A percentile compares a stretch with the other conserved stretches of the same genome.
phyloP scores from a whole-genome alignment of 805 yeast genomes.

The Diddensiella transvaalensis region DNA sequence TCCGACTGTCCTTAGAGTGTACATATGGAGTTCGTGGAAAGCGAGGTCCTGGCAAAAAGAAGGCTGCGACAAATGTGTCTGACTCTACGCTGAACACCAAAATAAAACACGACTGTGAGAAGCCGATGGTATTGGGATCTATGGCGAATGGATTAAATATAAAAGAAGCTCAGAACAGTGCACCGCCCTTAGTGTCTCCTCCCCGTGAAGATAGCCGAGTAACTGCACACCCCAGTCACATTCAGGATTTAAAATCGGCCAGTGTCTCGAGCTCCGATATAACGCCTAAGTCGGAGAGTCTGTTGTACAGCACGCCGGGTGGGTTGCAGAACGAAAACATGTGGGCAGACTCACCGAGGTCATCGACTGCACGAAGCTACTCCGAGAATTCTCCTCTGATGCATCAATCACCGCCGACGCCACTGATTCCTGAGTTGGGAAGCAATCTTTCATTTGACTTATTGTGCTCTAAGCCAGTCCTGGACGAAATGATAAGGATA shows the following conservation, averaged over 20 bases:
- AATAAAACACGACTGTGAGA: too few relatives aligned
- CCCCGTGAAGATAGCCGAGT: not conserved
- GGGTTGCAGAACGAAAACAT: not conserved
- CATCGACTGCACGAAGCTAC: not conserved
- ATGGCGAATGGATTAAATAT: not conserved
- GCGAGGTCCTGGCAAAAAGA: slow-evolving; percentile 5
- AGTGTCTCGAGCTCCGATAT: too few relatives aligned
- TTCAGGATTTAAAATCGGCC: not conserved
- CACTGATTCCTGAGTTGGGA: not conserved
- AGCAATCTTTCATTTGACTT: slow-evolving; percentile 4
- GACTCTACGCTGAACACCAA: not conserved
- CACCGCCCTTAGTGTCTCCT: not conserved
- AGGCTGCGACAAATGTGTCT: not conserved
- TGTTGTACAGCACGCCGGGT: not conserved
- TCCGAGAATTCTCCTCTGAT: not conserved
- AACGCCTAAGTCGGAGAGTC: not conserved
- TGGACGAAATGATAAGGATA: slow-evolving; percentile 6
- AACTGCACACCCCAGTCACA: too few relatives aligned
- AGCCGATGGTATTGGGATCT: too few relatives aligned
- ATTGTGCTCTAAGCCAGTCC: slow-evolving; percentile 7
- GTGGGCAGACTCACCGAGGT: not conserved
- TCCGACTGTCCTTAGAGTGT: not conserved
- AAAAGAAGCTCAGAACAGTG: not conserved
- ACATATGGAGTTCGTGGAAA: slow-evolving; percentile 1
- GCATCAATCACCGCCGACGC: not conserved